A percentile compares a stretch with the other conserved stretches of the same genome.
These are phyloP conservation scores for Fraxinus floribunda DNA, from an alignment of 305 asterid species.

Conservation along the genomic window DNA sequence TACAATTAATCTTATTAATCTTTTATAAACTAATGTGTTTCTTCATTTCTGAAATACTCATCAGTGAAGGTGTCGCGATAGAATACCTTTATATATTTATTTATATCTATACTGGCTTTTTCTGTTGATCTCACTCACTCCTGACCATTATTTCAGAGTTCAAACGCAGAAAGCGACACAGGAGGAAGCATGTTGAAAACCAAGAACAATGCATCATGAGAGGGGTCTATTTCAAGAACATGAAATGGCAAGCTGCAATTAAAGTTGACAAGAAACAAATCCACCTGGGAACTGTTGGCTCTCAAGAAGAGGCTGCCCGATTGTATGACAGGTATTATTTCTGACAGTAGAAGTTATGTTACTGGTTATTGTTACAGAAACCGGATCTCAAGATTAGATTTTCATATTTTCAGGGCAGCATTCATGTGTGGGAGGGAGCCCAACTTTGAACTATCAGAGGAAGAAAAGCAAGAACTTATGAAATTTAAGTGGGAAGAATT, in stretches of 20 bases:
- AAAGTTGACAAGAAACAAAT: conserved; percentile 97
- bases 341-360: background rate
- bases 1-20: background rate
- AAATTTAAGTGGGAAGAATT: conserved; percentile 85
- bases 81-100: background rate
- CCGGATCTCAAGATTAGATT: background rate
- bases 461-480: conserved; percentile 75
- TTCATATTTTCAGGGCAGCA: conserved; percentile 71
- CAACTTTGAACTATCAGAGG: conserved; percentile 78
- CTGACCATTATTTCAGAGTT: conserved; percentile 43
- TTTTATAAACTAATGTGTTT: background rate
- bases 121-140: background rate
- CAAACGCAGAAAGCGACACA: conserved; percentile 80
- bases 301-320: conserved; percentile 96
- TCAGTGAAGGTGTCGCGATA: background rate
- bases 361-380: background rate
- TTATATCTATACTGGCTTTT: background rate
- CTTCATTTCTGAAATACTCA: background rate
- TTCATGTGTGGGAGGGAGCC: conserved; percentile 99
- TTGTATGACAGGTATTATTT: conserved; percentile 73
- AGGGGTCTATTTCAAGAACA: conserved; percentile 90
- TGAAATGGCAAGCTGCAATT: conserved; percentile 99
- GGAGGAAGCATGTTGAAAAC: conserved; percentile 82
- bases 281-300: conserved; percentile 94
- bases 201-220: conserved; percentile 79